Evolutionary conservation across 768 basidiomycete genomes (phyloP).

Genomic region (Tulasnella sp.): DNA sequence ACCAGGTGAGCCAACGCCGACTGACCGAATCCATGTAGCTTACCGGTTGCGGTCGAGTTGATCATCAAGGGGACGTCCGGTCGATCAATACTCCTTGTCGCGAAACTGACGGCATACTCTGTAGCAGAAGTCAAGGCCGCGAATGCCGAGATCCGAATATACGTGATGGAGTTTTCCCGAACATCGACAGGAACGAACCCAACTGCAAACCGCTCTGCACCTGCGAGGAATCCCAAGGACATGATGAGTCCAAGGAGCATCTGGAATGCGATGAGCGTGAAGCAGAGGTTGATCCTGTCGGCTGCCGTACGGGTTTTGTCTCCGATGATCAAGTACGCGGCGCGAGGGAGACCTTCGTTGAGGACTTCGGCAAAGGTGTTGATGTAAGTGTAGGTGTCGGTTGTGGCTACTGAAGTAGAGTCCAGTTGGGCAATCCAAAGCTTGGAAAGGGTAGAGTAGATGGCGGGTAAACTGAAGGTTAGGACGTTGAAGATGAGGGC

Average conservation of each 20-base stretch:
- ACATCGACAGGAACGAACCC: conserved; percentile 24
- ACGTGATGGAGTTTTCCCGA: conserved; percentile 18
- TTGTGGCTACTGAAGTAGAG: conserved; percentile 22
- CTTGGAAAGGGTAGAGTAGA: conserved; percentile 25
- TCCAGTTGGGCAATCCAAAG: conserved; percentile 26
- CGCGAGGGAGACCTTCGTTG: conserved; percentile 26
- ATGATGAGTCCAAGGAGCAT: conserved; percentile 22
- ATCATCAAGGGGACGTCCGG: conserved; percentile 25
- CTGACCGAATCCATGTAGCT: background rate
- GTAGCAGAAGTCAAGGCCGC: conserved; percentile 18
- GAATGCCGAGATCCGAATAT: conserved; percentile 24
- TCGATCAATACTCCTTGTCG: conserved; percentile 23
- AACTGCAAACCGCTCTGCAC: conserved; percentile 20
- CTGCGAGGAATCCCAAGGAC: conserved; percentile 23
- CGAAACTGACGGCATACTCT: conserved; percentile 16
- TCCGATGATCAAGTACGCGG: conserved; percentile 22
- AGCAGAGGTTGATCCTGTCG: conserved; percentile 13
- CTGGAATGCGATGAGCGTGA: conserved; percentile 24
- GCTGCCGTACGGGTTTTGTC: conserved; percentile 13
- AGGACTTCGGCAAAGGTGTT: conserved; percentile 23
- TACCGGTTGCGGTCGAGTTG: conserved; percentile 3
- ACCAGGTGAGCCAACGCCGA: background rate
- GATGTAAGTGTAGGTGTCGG: conserved; percentile 24
- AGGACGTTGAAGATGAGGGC: conserved; percentile 24
- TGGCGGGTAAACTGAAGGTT: conserved; percentile 24